A percentile compares a stretch with the other conserved stretches of the same genome.
phyloP scores from a whole-genome alignment of 805 yeast species.

The Metschnikowia lunata region DNA sequence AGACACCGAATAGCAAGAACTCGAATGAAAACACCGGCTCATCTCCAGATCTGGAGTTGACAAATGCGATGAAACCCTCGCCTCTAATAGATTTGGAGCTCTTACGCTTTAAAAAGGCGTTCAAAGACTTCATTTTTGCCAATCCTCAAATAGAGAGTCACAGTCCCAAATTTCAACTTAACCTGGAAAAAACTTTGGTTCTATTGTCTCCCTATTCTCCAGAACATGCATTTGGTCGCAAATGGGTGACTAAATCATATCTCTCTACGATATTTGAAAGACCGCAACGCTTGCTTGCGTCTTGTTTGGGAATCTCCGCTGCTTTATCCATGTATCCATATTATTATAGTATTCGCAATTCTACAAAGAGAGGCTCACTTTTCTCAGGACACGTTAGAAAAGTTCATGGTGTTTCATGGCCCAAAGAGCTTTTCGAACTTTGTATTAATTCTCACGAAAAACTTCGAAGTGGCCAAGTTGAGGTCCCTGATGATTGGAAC shows the following conservation, averaged over 20 bases:
- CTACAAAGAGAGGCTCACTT: conserved; percentile 46
- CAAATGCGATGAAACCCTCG: conserved; percentile 27
- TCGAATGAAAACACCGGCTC: background rate
- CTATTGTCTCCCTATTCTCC: conserved; percentile 67
- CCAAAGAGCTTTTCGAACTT: conserved; percentile 49
- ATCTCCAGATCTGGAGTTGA: conserved; percentile 5
- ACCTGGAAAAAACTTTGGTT: conserved; percentile 49
- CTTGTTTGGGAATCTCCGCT: conserved; percentile 73
- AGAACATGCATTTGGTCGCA: conserved; percentile 68
- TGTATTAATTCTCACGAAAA: conserved; percentile 57
- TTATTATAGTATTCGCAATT: conserved; percentile 46
- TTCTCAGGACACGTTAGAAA: conserved; percentile 56
- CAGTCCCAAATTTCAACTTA: conserved; percentile 33
- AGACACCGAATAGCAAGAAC: too few relatives aligned
- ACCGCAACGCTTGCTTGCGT: conserved; percentile 74
- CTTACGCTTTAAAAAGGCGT: conserved; percentile 37
- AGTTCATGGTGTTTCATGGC: conserved; percentile 78
- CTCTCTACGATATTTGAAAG: conserved; percentile 71
- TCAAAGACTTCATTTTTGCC: conserved; percentile 39
- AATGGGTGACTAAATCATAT: conserved; percentile 70
- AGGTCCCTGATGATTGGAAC: conserved; percentile 80
- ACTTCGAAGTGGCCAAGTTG: conserved; percentile 50
- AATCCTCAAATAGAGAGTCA: conserved; percentile 40
- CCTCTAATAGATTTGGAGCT: conserved; percentile 33
- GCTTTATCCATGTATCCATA: conserved; percentile 68